Evolutionary conservation across 2,329 filamentous ascomycete species (phyloP), one percentile per base, ranked within the genome.

Genomic region (Botryotinia globosa): DNA sequence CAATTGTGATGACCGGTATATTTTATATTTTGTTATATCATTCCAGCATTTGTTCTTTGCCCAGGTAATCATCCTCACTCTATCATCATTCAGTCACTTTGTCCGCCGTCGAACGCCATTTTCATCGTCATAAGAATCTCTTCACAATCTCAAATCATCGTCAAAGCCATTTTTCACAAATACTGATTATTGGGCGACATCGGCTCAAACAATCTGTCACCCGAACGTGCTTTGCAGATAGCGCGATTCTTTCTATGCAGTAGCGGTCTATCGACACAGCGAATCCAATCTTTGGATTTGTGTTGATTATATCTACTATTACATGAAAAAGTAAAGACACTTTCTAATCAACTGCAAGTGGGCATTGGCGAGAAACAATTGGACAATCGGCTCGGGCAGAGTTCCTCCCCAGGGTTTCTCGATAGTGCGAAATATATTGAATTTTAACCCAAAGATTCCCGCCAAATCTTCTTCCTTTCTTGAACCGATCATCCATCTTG

Each of bases 231-330:
- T 66, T 39, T 62, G 56, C 32, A 70, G 58, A 51, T 62, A 70
- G 32, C 44, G 32, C 22, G 29, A 16, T 32, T 64, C n/a, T 39
- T 29, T 45, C 45, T 45, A 42, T 63, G 58, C 68, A 62, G 54
- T 63, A 39, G 68, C 68, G 68, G 68, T 70, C 68, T 70, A 63
- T 61, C 10, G 25, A 70, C 45, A 44, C 39, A 62, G 37, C 54
- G 42, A 48, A 67, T 67, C 32, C 45, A 29, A 54, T 37, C 45
- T 54, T 54, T n/a, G 48, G 20, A 54, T 54, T 54, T 29, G 34
- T 22, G 10, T 39, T 54, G 32, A 39, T 25, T 29, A 54, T 22
- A 66, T 54, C 62, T 42, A 64, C 62, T 64, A 45, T 64, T 64
- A 25, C 42, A 54, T 37, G 34, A 34, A 18, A 29, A 48, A 20